Evolutionary conservation across 2,329 filamentous ascomycete genomes (phyloP), one percentile per base, ranked within the genome.

Genomic region (Hymenoscyphus albidus): DNA sequence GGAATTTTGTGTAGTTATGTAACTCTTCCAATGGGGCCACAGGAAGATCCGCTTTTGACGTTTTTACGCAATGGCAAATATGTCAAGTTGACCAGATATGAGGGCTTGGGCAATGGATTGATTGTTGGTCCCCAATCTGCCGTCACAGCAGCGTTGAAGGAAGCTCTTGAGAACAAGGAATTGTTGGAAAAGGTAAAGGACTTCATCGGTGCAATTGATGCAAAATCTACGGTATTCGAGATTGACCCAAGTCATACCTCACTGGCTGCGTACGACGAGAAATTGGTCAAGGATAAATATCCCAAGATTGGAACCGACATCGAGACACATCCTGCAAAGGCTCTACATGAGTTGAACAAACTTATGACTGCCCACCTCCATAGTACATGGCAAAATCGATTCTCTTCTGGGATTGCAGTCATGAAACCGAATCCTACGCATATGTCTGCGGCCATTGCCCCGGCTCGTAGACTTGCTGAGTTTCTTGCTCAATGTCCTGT

Each of bases 331-430:
- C 83, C 83, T 14, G 83, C 85, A 38, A 80, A 82, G 57, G 91
- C 89, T 2, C 80, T 94, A 31, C 78, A 79, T 62, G 80, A 83
- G 60, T 84, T 98, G 40, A 89, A 89, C 65, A 80, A 85, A 57
- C 83, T 98, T 65, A 91, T 97, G 74, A 93, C 91, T 73, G 84
- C 88, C 1, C 95, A 98, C 76, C 82, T 98, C 3, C 93, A 97
- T 75, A 83, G 84, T 62, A 90, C 88, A 12, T 98, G 95, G 86
- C 92, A 96, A 74, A 91, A 89, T 70, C 82, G 82, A 27, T 96
- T 95, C 76, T 80, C 85, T 0, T 82, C 84, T 48, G 94, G 95
- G 38, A 89, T 98, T 64, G 85, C 88, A 5, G 87, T 97, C 2
- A 80, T 96, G 55, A 93, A 96, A 75, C 93, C 94, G 0, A 82